phyloP scores from a whole-genome alignment of 1,139 yeast species.

The Suhomyces yuchorum region DNA sequence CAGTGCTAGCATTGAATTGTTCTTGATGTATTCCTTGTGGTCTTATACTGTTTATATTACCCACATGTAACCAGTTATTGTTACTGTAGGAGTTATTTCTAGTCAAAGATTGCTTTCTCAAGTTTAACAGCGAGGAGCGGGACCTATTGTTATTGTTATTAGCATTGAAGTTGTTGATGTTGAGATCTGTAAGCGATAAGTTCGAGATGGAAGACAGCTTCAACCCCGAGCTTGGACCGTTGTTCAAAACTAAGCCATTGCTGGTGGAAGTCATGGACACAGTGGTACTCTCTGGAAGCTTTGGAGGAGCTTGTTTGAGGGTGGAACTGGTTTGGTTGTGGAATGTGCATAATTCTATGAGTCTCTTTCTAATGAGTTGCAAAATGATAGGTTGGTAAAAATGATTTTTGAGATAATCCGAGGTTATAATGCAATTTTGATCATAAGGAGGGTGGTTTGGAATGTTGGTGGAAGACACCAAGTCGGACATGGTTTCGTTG shows the following conservation, averaged over 20 bases:
- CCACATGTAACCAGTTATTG: slow-evolving; percentile 50
- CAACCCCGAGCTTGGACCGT: slow-evolving; percentile 15
- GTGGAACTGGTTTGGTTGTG: slow-evolving; percentile 11
- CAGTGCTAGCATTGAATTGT: slow-evolving; percentile 37
- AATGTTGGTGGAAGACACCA: slow-evolving; percentile 25
- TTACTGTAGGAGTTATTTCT: slow-evolving; percentile 43
- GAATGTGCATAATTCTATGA: slow-evolving; percentile 42
- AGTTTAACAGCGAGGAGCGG: slow-evolving; percentile 31
- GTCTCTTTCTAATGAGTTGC: slow-evolving; percentile 45
- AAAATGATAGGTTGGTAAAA: slow-evolving; percentile 45
- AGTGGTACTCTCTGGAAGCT: slow-evolving; percentile 34
- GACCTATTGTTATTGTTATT: slow-evolving; percentile 20
- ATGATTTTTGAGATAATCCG: slow-evolving; percentile 36
- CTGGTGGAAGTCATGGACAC: slow-evolving; percentile 19
- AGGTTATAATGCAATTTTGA: slow-evolving; percentile 35
- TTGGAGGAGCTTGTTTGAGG: slow-evolving; percentile 9
- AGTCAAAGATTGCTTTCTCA: slow-evolving; percentile 49
- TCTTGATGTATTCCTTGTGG: slow-evolving; percentile 25
- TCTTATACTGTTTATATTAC: slow-evolving; percentile 42
- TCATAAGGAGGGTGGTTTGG: slow-evolving; percentile 34
- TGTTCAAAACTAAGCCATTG: slow-evolving; percentile 19
- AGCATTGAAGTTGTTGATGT: slow-evolving; percentile 33
- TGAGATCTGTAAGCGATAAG: slow-evolving; percentile 45
- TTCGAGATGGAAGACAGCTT: slow-evolving; percentile 46
- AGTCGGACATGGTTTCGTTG: slow-evolving; percentile 39